These are phyloP conservation scores for Saturnispora halmiae DNA, from an alignment of 805 yeast species.

Conservation along the genomic window DNA sequence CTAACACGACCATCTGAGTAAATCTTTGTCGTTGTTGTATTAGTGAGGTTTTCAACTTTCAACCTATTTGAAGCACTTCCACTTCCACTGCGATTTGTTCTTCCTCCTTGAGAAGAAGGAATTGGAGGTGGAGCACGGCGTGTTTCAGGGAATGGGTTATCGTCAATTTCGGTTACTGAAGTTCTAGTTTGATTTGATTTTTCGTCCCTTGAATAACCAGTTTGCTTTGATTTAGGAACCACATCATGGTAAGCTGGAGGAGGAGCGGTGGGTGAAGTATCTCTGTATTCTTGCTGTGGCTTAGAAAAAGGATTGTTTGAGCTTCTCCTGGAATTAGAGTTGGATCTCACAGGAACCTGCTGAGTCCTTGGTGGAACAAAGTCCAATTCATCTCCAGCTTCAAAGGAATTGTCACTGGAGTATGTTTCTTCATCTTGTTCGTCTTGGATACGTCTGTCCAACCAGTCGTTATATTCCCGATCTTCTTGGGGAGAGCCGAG, in stretches of 20 bases:
- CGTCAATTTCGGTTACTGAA: conserved; percentile 18
- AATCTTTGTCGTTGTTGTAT: conserved; percentile 21
- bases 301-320: conserved; percentile 14
- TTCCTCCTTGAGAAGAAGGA: conserved; percentile 8
- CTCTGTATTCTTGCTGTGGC: conserved; percentile 1
- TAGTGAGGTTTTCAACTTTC: conserved; percentile 16
- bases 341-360: background rate
- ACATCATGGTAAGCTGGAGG: conserved; percentile 71
- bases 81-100: background rate
- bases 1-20: conserved; percentile 26
- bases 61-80: conserved; percentile 1
- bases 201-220: conserved; percentile 31
- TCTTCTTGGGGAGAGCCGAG: conserved; percentile 16
- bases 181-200: conserved; percentile 47
- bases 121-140: conserved; percentile 15
- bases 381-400: conserved; percentile 18
- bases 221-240: conserved; percentile 33
- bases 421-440: conserved; percentile 28
- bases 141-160: conserved; percentile 22
- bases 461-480: conserved; percentile 50
- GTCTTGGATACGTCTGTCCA: conserved; percentile 28
- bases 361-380: background rate
- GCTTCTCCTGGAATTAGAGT: conserved; percentile 12
- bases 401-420: conserved; percentile 31
- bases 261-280: conserved; percentile 30